Conservation (phyloP, 2,329 filamentous ascomycete species). For the Orbilia oligospora region DNA sequence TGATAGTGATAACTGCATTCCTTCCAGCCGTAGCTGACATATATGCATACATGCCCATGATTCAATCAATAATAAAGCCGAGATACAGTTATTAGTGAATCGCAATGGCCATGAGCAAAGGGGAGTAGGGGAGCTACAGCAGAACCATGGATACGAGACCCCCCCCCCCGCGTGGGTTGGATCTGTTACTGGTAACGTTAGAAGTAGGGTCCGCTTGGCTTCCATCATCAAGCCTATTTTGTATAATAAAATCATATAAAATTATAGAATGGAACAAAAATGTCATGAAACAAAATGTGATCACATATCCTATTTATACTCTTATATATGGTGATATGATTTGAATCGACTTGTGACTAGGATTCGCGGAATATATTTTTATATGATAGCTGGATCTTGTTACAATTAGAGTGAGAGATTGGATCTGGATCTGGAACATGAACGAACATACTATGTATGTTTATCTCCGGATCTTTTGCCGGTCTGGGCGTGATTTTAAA, state of each 20-base stretch:
- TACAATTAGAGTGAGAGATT: background rate
- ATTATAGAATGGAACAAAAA: background rate
- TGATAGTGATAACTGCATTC: constrained; percentile 8
- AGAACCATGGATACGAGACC: constrained; percentile 1
- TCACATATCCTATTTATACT: background rate
- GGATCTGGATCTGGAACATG: background rate
- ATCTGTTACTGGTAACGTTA: background rate
- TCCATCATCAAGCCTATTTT: background rate
- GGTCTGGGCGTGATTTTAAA: no score
- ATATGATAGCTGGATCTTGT: background rate
- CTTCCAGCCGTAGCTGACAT: background rate
- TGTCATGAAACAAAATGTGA: background rate
- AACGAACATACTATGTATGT: background rate
- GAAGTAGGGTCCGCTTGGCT: background rate
- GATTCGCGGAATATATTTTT: background rate
- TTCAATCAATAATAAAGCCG: no score
- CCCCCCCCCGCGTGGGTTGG: background rate
- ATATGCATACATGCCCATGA: no score
- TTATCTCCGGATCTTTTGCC: background rate
- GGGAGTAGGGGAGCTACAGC: background rate
- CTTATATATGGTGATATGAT: background rate
- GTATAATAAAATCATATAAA: background rate
- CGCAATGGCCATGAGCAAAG: background rate
- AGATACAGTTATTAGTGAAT: background rate
- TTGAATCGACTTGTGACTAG: background rate